Evolutionary conservation across 2,329 filamentous ascomycete species (phyloP).

Genomic region (Fusarium pseudograminearum): DNA sequence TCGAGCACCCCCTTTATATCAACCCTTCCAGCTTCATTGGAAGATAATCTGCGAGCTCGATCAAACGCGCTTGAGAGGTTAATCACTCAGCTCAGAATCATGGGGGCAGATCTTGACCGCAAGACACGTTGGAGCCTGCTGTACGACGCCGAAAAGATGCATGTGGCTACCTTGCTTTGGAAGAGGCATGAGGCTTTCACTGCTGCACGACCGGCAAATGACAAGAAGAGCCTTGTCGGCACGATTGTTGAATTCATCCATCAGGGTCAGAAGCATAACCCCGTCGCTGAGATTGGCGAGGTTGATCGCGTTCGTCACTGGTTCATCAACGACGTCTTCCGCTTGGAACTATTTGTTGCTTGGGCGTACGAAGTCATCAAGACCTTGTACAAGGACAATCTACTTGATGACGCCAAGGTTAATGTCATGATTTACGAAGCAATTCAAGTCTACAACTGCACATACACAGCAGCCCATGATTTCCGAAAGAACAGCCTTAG

Average conservation of each 20-base stretch:
- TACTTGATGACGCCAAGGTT: conserved; percentile 66
- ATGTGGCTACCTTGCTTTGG: conserved; percentile 84
- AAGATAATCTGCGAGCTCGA: conserved; percentile 81
- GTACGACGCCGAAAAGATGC: conserved; percentile 91
- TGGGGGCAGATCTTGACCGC: conserved; percentile 74
- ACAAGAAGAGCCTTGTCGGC: conserved; percentile 77
- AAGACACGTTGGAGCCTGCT: conserved; percentile 82
- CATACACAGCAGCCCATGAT: conserved; percentile 67
- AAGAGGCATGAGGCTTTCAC: conserved; percentile 79
- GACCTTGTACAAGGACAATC: conserved; percentile 72
- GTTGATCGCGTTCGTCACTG: conserved; percentile 85
- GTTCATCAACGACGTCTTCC: conserved; percentile 82
- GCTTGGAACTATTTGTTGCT: conserved; percentile 79
- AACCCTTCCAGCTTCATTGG: conserved; percentile 78
- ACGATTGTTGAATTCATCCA: conserved; percentile 82
- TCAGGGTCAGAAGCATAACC: conserved; percentile 78
- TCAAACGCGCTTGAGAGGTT: conserved; percentile 80
- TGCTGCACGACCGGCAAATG: conserved; percentile 67
- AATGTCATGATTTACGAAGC: conserved; percentile 76
- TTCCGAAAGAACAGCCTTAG: conserved; percentile 79
- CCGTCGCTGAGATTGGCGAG: conserved; percentile 74
- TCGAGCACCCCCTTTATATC: conserved; percentile 82
- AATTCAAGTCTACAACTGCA: conserved; percentile 71
- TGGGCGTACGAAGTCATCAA: conserved; percentile 85
- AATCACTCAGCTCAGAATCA: conserved; percentile 75